phyloP scores from a whole-genome alignment of 1,139 yeast species.

The Suhomyces panamericanus region DNA sequence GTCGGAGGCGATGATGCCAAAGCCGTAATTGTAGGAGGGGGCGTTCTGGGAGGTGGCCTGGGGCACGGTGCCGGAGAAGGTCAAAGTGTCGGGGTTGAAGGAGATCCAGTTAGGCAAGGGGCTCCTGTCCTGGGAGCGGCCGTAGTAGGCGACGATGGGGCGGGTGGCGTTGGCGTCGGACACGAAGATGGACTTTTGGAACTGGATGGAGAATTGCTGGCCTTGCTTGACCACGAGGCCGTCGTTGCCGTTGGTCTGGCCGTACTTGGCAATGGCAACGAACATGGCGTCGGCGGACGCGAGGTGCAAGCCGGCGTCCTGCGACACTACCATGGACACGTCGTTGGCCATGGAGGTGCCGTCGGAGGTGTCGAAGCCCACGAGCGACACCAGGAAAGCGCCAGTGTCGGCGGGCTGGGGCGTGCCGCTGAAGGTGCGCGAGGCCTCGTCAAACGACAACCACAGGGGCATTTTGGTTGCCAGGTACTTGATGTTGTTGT shows the following conservation, averaged over 20 bases:
- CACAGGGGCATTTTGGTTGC: slow-evolving; percentile 68
- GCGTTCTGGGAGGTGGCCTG: slow-evolving; percentile 81
- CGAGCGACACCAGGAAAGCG: slow-evolving; percentile 48
- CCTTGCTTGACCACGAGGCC: slow-evolving; percentile 78
- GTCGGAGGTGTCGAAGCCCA: slow-evolving; percentile 62
- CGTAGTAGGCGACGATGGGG: slow-evolving; percentile 68
- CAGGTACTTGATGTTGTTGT: slow-evolving; percentile 49
- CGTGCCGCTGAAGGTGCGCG: slow-evolving; percentile 69
- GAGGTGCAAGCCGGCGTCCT: slow-evolving; percentile 51
- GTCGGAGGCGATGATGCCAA: slow-evolving; percentile 79
- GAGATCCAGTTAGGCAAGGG: slow-evolving; percentile 89
- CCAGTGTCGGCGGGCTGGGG: slow-evolving; percentile 53
- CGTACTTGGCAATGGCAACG: slow-evolving; percentile 54
- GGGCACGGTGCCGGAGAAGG: slow-evolving; percentile 91
- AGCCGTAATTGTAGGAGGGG: slow-evolving; percentile 74
- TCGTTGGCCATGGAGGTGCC: slow-evolving; percentile 45
- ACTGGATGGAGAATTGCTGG: slow-evolving; percentile 59
- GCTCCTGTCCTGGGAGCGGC: slow-evolving; percentile 76
- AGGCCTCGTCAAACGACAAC: slow-evolving; percentile 65
- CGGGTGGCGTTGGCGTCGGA: slow-evolving; percentile 43
- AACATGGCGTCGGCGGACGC: slow-evolving; percentile 41
- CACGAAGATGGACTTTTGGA: slow-evolving; percentile 59
- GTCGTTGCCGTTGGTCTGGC: slow-evolving; percentile 68
- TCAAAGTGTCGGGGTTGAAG: slow-evolving; percentile 60
- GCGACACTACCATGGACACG: slow-evolving; percentile 62